Base-by-base conservation (phyloP, 2,329 filamentous ascomycete genomes). In the Celoporthe dispersa region DNA sequence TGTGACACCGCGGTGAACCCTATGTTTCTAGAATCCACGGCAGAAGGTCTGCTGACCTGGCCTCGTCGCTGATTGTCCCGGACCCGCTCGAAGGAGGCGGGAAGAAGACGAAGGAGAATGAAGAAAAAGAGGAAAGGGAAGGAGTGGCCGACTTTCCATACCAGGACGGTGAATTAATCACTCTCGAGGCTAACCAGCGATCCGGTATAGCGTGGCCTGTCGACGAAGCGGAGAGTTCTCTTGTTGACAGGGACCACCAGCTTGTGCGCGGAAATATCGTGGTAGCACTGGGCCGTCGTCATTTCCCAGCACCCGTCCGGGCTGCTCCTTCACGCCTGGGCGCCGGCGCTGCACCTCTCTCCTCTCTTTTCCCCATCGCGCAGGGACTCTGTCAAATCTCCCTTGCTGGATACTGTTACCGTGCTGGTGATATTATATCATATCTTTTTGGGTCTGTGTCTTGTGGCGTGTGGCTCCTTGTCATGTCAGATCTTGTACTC, bases 281-380 rank as follows among this genome's bases (percentile, higher is more conserved):
- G 62, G 62, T 64, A 31, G 62, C 62, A 64, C 62, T 25, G 55
- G 57, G 41, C 57, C 62, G 41, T 64, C 62, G 62, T 64, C 62
- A 64, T 64, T 51, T 64, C 62, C 62, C 57, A 60, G 11, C 44
- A 48, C 44, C 44, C 39, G 25, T 44, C 62, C 62, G 28, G 35
- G 28, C n/a, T 64, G 41, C 11, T 64, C 41, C 62, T 51, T 64
- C 62, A 48, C 39, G 37, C 35, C 39, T 25, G 28, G 60, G n/a
- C n/a, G n/a, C n/a, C n/a, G 61, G 39, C 39, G 39, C n/a, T 16
- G 12, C 16, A 16, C n/a, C 11, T 28, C 11, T 53, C 2, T 8
- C 28, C 25, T 7, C 53, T 19, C 28, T 14, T 19, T 31, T 7
- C 25, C 5, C 53, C 53, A 31, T 25, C 51, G 12, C 25, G 51